Evolutionary conservation across 2,329 filamentous ascomycete species (phyloP).

Genomic region (Taxawa tesnikishii): DNA sequence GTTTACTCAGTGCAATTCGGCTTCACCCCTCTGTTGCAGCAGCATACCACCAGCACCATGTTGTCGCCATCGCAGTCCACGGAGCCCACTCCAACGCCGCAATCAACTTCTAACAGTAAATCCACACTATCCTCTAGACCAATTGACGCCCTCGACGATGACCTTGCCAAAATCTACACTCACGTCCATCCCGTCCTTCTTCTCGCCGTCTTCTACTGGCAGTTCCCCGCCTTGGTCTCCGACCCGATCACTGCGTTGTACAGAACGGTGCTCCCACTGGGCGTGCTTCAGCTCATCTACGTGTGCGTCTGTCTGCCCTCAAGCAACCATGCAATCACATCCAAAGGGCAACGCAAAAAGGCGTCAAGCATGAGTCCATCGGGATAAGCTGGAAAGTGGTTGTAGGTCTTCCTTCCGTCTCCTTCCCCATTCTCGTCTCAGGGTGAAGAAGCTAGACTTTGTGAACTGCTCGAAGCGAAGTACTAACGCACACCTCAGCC

Average conservation of each 20-base stretch:
- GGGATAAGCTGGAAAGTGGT: not conserved
- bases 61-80: no score
- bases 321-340: constrained; percentile 24
- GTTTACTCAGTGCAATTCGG: no score
- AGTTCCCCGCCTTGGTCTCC: constrained; percentile 55
- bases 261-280: constrained; percentile 48
- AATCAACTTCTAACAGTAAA: no score
- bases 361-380: no score
- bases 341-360: no score
- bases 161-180: constrained; percentile 33
- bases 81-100: no score
- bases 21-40: no score
- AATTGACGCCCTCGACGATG: constrained; percentile 17
- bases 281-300: constrained; percentile 49
- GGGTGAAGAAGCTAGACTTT: no score
- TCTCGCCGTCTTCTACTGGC: constrained; percentile 48
- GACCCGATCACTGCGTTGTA: constrained; percentile 56
- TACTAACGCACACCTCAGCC: constrained; percentile 39
- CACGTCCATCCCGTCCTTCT: constrained; percentile 58
- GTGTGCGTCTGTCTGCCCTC: constrained; percentile 47
- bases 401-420: not conserved
- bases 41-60: no score
- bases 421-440: no score
- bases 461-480: no score
- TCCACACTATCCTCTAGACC: no score